These are phyloP conservation scores for Centella asiatica DNA, from an alignment of 129 eudicot genomes.

Conservation along the genomic window DNA sequence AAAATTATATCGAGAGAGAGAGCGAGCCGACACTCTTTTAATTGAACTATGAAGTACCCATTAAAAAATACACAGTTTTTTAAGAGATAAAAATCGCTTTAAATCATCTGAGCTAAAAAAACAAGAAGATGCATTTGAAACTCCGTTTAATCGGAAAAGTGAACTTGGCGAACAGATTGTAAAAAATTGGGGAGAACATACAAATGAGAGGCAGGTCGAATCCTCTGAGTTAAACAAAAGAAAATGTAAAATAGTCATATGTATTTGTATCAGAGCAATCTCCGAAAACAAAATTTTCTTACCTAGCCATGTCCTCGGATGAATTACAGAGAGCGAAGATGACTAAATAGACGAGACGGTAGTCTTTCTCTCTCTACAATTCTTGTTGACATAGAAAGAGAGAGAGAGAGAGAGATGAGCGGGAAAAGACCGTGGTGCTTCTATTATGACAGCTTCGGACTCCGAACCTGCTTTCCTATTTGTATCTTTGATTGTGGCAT, in stretches of 20 bases:
- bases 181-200: constrained; percentile 3
- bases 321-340: background rate
- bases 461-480: background rate
- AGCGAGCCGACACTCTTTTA: too few species aligned
- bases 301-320: constrained; percentile 3
- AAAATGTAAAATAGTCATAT: background rate
- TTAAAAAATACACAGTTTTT: background rate
- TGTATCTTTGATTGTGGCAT: background rate
- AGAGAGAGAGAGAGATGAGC: constrained; percentile 15
- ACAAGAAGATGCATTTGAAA: background rate
- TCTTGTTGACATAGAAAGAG: too few species aligned
- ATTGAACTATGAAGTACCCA: background rate
- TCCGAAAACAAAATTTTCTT: constrained; percentile 16
- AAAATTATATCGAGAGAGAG: too few species aligned
- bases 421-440: constrained; percentile 20
- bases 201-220: constrained; percentile 1
- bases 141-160: background rate
- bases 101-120: background rate
- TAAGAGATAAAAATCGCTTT: background rate
- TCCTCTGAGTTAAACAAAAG: background rate
- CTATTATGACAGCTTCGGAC: background rate
- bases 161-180: background rate
- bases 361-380: background rate
- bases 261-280: too few species aligned
- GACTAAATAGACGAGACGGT: constrained; percentile 6